Base-by-base conservation (phyloP, 306 rosid genomes). In the Crataegus laevigata region DNA sequence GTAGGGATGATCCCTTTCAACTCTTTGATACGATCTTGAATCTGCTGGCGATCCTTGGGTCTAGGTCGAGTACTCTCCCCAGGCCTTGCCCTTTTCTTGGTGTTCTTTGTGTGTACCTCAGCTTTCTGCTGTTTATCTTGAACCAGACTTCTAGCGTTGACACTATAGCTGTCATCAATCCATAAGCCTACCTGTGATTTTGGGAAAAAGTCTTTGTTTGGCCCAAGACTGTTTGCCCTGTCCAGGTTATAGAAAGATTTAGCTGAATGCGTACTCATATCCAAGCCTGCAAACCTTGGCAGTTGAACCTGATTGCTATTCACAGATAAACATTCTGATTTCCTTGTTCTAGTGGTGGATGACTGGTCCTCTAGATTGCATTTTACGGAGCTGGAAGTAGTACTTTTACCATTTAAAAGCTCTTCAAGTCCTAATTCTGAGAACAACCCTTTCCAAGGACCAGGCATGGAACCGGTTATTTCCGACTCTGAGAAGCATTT, bases 11-110 rank as follows among this genome's bases (percentile, higher is more conserved):
- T 86, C 76, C 89, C 89, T 79, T 92, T 86, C 86, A 94, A 80
- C 85, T 92, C 96, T 85, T 90, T 87, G 62, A 94, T 75, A 21
- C 96, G 88, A 73, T 94, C 99, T 84, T 94, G 98, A 84, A 94
- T 91, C 83, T 84, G 93, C 79, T 94, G 98, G n/a, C 98, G 91
- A 82, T 94, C 98, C 82, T 94, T 94, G 0, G 98, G 98, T 75
- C 97, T 81, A 3, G 97, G 96, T 51, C 96, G 87, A 59, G 88
- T 73, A 76, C 91, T 88, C 86, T 91, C 96, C 60, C 94, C 91
- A 0, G 93, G 89, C 79, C 80, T 89, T n/a, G 93, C 91, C 81
- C 91, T 86, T 84, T 90, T 94, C 87, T 76, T 84, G 71, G 71
- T 32, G 14, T 74, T 73, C 83, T 81, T 90, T 74, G 82, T 54